Evolutionary conservation across 257 asterid genomes (phyloP).

Genomic region (Oldenlandia corymbosa): DNA sequence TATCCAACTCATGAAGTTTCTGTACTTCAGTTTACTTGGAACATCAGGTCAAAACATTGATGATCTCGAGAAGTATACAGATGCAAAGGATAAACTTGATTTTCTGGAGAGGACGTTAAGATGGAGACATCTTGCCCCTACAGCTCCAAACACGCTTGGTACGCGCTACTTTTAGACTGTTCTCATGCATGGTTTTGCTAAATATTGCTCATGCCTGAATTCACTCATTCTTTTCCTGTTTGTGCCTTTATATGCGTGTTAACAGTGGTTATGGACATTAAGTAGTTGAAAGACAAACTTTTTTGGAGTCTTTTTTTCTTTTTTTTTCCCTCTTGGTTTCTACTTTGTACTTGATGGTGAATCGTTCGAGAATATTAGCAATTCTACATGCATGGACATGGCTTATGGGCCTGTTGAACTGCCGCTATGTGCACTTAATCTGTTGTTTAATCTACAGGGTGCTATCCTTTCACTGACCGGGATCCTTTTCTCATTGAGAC

Average conservation of each 20-base stretch:
- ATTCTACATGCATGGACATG: not conserved
- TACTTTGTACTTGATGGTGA: not conserved
- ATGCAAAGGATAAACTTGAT: constrained; percentile 55
- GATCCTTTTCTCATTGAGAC: constrained; percentile 86
- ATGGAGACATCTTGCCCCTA: constrained; percentile 98
- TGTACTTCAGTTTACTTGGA: constrained; percentile 73
- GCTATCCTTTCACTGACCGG: constrained; percentile 93
- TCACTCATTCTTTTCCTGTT: not conserved
- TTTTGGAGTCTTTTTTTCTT: not conserved
- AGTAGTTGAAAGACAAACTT: not conserved
- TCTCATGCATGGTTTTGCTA: constrained; percentile 4
- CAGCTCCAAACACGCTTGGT: constrained; percentile 98
- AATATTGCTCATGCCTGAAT: constrained; percentile 2
- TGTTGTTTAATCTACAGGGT: constrained; percentile 48
- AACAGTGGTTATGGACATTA: not conserved
- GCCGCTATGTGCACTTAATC: not conserved
- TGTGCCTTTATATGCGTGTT: not conserved
- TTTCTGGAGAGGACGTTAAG: constrained; percentile 88
- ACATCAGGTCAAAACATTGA: constrained; percentile 94
- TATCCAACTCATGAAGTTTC: constrained; percentile 7
- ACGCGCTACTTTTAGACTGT: constrained; percentile 11
- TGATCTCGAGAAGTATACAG: constrained; percentile 81
- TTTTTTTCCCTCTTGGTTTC: too few relatives aligned
- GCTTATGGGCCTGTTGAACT: constrained; percentile 6
- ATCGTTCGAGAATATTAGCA: not conserved